Evolutionary conservation across 2,329 filamentous ascomycete genomes (phyloP), one percentile per base, ranked within the genome.

Genomic region (Neophaeococcomyces mojaviensis): DNA sequence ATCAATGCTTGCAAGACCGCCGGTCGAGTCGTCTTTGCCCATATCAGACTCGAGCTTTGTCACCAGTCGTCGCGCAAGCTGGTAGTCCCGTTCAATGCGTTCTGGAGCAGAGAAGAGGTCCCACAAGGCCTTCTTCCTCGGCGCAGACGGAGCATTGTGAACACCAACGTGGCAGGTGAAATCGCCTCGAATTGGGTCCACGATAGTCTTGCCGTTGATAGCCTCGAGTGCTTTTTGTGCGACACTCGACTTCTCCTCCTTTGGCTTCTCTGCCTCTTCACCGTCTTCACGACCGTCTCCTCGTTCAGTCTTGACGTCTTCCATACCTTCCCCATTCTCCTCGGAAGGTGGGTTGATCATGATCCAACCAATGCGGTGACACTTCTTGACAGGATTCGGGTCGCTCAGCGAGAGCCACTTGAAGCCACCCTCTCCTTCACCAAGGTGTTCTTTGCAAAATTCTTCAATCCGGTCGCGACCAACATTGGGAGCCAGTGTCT

Each of bases 161-260:
- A 98, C 86, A 49, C 92, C 92, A 40, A 97, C 92, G 60, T 98
- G 92, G 61, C 92, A 96, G 24, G 90, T 90, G 64, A 98, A 98
- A 63, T 98, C 92, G 33, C 92, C 92, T 42, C 90, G 84, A 39
- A 85, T 82, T 55, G 94, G 84, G 61, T 98, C 92, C 59, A 94
- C 88, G 51, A 98, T 94, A 0, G 88, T 95, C 71, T 98, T 97
- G 56, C 89, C 88, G 59, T 98, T 97, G 58, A 98, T 84, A n/a
- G 88, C 87, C 51, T 92, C 88, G 0, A 96, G 76, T 1, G 90
- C 90, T 60, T 86, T 90, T 37, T 95, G 86, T 0, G 88, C 88
- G 2, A 84, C 85, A 28, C 62, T 65, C 22, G 34, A 46, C 33
- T 47, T 47, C 16, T 60, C 53, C 13, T 52, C 51, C 12, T 64